Base-by-base conservation (phyloP, 2,329 filamentous ascomycete genomes). In the Nectriaceae sp. region DNA sequence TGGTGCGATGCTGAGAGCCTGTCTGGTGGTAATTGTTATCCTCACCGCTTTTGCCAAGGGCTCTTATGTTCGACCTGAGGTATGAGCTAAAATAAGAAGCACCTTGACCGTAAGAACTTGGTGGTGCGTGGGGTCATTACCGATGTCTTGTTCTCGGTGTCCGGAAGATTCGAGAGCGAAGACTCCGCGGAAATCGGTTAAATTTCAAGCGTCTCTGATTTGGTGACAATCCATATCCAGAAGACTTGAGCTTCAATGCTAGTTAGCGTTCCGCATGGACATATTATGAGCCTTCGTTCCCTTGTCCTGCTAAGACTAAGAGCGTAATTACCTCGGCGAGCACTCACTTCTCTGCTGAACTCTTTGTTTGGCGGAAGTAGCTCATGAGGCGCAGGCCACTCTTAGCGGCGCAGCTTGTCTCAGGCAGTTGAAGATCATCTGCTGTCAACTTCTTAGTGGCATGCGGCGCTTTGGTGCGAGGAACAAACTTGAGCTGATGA, bases 1-100 rank as follows among this genome's bases (percentile, higher is more conserved):
- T 49, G 52, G 56, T 51, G 52, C 52, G 44, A 55, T 53, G 42
- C 54, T 8, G 52, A 52, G 46, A 40, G 50, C 58, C 59, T 49
- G 55, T 53, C 40, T 44, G 31, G 53, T 47, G 31, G 47, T 41
- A 44, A 41, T 40, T 45, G 47, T 47, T 43, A 39, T 41, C 38
- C 49, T 55, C 56, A 61, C 59, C 59, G 59, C 59, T 56, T 53
- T 48, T 41, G 37, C 37, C 19, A 20, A 21, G 33, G 8, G 16
- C 11, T 36, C 33, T 19, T 36, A n/a, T 10, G 15, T 31, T 10
- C 26, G 8, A 15, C 8, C 15, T 31, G 26, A 15, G 15, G 10
- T 10, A 10, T 31, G 8, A 10, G 26, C 10, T 8, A 15, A 8
- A 10, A 31, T 31, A 15, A 8, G 26, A 31, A 8, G 8, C 15